Evolutionary conservation across 2,329 filamentous ascomycete genomes (phyloP).

Genomic region (Paraphaeosphaeria sporulosa): DNA sequence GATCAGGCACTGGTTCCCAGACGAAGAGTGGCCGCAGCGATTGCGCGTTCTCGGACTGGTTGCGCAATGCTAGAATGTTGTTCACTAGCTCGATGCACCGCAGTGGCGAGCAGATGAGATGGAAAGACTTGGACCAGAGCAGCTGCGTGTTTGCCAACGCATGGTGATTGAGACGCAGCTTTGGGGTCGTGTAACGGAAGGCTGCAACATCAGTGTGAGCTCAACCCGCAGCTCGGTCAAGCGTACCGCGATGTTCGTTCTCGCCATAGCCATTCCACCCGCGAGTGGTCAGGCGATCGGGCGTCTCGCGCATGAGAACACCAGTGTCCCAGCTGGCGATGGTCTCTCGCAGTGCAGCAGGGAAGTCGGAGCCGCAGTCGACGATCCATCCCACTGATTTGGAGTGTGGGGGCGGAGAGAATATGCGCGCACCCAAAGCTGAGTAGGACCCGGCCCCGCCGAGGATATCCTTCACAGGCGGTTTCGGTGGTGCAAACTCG

Average conservation of each 20-base stretch:
- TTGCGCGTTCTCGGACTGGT: slow-evolving; percentile 34
- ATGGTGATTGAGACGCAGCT: slow-evolving; percentile 77
- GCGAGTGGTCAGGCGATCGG: slow-evolving; percentile 77
- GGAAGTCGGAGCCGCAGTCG: slow-evolving; percentile 89
- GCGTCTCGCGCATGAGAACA: slow-evolving; percentile 72
- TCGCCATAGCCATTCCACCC: slow-evolving; percentile 91
- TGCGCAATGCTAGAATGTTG: slow-evolving; percentile 68
- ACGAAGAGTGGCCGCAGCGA: slow-evolving; percentile 73
- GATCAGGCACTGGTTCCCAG: slow-evolving; percentile 94
- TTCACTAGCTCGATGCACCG: slow-evolving; percentile 79
- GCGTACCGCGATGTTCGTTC: slow-evolving; percentile 67
- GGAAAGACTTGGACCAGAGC: slow-evolving; percentile 78
- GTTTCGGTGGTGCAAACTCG: slow-evolving; percentile 75
- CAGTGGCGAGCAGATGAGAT: slow-evolving; percentile 82
- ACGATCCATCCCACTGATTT: slow-evolving; percentile 85
- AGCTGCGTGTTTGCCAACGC: slow-evolving; percentile 70
- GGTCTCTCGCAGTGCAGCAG: slow-evolving; percentile 65
- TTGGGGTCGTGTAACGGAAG: slow-evolving; percentile 89
- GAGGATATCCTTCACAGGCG: slow-evolving; percentile 76
- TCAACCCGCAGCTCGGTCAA: not conserved
- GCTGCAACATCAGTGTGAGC: slow-evolving; percentile 50
- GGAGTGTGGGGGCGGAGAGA: slow-evolving; percentile 74
- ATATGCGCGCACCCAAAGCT: slow-evolving; percentile 85
- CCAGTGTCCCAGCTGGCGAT: slow-evolving; percentile 80
- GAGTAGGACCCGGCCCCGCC: slow-evolving; percentile 89